These are phyloP conservation scores for Cladosporium colombiae DNA, from an alignment of 2,329 filamentous ascomycete genomes.

Conservation along the genomic window DNA sequence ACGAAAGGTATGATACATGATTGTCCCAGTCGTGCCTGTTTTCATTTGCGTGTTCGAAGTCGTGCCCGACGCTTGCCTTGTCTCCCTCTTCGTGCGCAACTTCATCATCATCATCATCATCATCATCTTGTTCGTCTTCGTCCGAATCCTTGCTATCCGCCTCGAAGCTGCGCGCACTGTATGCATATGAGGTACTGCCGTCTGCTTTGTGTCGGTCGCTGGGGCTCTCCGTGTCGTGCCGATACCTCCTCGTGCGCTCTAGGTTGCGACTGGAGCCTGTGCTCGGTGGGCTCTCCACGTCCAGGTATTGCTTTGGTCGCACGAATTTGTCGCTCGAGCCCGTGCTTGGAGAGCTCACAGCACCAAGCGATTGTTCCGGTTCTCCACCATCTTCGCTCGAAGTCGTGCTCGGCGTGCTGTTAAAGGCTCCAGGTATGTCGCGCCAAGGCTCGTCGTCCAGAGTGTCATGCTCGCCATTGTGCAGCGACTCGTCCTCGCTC, in stretches of 20 bases:
- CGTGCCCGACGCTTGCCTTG: not conserved
- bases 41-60: not conserved
- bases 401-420: constrained; percentile 13
- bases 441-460: constrained; percentile 13
- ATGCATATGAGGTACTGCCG: not conserved
- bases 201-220: not conserved
- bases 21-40: not conserved
- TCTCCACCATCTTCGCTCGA: not conserved
- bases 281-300: constrained; percentile 13
- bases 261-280: constrained; percentile 14
- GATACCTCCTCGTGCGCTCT: constrained; percentile 3
- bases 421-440: constrained; percentile 14
- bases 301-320: constrained; percentile 16
- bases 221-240: constrained; percentile 12
- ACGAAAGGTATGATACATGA: constrained; percentile 10
- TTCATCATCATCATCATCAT: not conserved
- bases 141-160: not conserved
- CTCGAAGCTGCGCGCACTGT: not conserved
- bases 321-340: constrained; percentile 9
- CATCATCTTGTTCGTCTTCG: not conserved
- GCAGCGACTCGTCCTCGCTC: constrained; percentile 10
- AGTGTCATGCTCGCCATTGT: not conserved
- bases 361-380: not conserved
- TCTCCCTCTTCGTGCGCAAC: not conserved
- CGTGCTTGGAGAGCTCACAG: constrained; percentile 8